Conservation (phyloP, 1,284 basidiomycete genomes). For the Naganishia liquefaciens region DNA sequence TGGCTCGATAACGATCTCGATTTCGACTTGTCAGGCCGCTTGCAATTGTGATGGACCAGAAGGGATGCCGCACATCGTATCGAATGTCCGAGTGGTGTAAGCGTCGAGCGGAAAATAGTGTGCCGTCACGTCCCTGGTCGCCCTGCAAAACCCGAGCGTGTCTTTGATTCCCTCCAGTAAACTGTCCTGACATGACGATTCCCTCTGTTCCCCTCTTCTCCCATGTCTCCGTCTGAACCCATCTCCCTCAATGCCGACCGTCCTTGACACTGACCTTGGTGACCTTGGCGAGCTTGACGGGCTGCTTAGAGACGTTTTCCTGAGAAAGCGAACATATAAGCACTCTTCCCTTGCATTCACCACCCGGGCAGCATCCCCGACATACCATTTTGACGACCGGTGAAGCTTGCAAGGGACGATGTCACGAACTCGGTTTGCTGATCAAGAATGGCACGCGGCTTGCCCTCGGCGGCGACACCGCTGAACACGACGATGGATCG, state of each 20-base stretch:
- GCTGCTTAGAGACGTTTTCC: slow-evolving; percentile 62
- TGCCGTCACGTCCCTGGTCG: no score
- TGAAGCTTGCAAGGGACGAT: slow-evolving; percentile 25
- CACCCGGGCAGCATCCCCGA: background rate
- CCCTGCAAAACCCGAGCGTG: no score
- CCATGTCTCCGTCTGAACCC: background rate
- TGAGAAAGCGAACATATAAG: background rate
- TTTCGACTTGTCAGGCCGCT: no score
- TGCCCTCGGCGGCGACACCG: background rate
- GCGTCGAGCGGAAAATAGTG: no score
- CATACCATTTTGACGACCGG: slow-evolving; percentile 30
- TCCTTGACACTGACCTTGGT: slow-evolving; percentile 68
- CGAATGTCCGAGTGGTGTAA: no score
- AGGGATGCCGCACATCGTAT: no score
- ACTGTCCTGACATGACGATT: background rate
- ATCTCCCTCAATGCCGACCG: no score
- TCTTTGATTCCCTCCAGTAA: background rate
- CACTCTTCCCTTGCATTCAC: background rate
- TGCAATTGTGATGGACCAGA: no score
- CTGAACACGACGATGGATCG: slow-evolving; percentile 18
- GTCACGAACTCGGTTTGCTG: slow-evolving; percentile 30
- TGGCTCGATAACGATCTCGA: no score
- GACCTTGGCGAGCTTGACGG: slow-evolving; percentile 94
- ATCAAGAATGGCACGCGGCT: background rate
- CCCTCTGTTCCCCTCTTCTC: background rate